Percentiles rank a stretch among this genome's conserved stretches.
phyloP scores from a whole-genome alignment of 495 filamentous ascomycete genomes.

The Astrocystis sublimbata region DNA sequence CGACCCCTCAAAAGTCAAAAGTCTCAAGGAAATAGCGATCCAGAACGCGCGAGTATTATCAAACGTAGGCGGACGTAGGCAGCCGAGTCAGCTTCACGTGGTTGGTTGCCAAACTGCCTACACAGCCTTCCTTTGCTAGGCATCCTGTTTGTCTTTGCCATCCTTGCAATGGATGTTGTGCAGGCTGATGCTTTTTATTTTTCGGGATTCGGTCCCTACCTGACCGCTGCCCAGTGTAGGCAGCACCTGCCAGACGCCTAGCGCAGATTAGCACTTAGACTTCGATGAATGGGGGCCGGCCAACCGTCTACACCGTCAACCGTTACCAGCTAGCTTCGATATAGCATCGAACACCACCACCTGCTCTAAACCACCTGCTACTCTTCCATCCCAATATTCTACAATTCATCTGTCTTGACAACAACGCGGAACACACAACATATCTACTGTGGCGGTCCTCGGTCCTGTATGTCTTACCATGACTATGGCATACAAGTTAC shows the following conservation, averaged over 20 bases:
- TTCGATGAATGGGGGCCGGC: not conserved
- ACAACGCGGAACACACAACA: not conserved
- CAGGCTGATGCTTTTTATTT: too few relatives aligned
- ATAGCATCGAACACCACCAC: not conserved
- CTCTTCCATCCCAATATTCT: not conserved
- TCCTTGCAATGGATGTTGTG: too few relatives aligned
- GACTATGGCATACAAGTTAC: not conserved
- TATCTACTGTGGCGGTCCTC: not conserved
- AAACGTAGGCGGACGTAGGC: too few relatives aligned
- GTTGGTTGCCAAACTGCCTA: too few relatives aligned
- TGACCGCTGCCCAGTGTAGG: too few relatives aligned
- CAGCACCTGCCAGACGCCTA: not conserved
- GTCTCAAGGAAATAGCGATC: too few relatives aligned
- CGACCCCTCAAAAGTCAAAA: too few relatives aligned
- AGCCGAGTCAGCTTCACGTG: too few relatives aligned
- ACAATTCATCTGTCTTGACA: not conserved
- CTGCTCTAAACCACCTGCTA: not conserved
- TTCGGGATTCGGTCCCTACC: too few relatives aligned
- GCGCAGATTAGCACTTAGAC: not conserved
- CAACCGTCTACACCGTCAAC: not conserved
- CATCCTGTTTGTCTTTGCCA: too few relatives aligned
- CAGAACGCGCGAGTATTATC: too few relatives aligned
- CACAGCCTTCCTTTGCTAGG: too few relatives aligned
- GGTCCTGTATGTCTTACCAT: not conserved
- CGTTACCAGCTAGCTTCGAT: constrained; percentile 5